These are phyloP conservation scores for Somion occarium DNA, from an alignment of 1,284 basidiomycete species.

Conservation along the genomic window DNA sequence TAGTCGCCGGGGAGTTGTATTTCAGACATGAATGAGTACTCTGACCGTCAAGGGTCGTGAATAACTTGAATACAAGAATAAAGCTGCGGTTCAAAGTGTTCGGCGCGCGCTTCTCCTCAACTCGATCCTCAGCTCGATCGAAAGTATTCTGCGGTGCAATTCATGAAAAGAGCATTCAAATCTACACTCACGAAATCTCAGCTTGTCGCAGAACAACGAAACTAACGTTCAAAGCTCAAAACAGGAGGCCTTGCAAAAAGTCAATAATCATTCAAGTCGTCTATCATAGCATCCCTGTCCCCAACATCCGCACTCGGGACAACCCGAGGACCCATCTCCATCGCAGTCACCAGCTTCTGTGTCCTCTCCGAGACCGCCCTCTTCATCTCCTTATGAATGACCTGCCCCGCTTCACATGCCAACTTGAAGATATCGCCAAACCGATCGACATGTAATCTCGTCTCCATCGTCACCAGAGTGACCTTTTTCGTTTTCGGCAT, in stretches of 20 bases:
- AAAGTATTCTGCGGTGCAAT: too few relatives aligned
- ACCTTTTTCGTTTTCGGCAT: conserved; percentile 83
- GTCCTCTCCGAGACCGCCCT: conserved; percentile 66
- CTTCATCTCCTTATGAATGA: conserved; percentile 86
- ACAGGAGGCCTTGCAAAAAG: too few relatives aligned
- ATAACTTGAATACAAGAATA: too few relatives aligned
- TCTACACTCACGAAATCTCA: too few relatives aligned
- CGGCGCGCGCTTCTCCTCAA: too few relatives aligned
- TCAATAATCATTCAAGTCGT: conserved; percentile 5
- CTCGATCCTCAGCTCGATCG: too few relatives aligned
- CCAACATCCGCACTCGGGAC: conserved; percentile 10
- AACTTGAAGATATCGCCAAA: conserved; percentile 87
- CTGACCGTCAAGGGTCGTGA: too few relatives aligned
- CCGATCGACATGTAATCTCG: conserved; percentile 87
- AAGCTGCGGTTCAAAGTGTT: too few relatives aligned
- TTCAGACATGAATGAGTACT: too few relatives aligned
- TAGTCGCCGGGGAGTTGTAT: conserved; percentile 1
- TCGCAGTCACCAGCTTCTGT: conserved; percentile 47
- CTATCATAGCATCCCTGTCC: conserved; percentile 21
- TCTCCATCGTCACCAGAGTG: conserved; percentile 90
- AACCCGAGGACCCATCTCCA: conserved; percentile 30
- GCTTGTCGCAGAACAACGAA: too few relatives aligned
- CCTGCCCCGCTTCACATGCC: conserved; percentile 72
- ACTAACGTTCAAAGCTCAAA: too few relatives aligned
- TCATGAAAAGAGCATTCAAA: too few relatives aligned